A percentile compares a stretch with the other conserved stretches of the same genome.
These are phyloP conservation scores for Punica granatum DNA, from an alignment of 345 rosid genomes.

Conservation along the genomic window DNA sequence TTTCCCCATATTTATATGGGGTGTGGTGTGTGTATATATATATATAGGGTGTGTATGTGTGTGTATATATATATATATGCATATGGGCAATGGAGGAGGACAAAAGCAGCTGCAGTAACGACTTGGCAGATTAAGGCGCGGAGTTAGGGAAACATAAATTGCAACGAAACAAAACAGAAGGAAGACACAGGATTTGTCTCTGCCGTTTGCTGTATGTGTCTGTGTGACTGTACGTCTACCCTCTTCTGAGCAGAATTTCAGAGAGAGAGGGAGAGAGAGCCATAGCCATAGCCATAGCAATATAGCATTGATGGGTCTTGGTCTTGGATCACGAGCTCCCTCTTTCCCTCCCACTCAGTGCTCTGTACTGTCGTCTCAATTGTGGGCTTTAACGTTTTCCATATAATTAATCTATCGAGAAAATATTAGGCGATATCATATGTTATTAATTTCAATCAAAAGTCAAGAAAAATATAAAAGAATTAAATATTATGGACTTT, in stretches of 20 bases:
- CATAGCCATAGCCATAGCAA: too few species aligned
- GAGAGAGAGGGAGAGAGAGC: background rate
- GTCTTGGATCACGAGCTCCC: conserved; percentile 3
- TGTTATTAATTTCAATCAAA: too few species aligned
- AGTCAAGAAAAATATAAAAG: too few species aligned
- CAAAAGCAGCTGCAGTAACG: background rate
- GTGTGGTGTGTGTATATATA: too few species aligned
- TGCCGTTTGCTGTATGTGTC: background rate
- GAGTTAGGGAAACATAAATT: background rate
- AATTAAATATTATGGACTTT: too few species aligned
- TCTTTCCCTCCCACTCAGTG: background rate
- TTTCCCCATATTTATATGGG: too few species aligned
- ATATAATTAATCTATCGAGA: too few species aligned
- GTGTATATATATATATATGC: background rate
- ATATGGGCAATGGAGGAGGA: background rate
- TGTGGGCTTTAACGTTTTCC: too few species aligned
- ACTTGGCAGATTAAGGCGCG: background rate
- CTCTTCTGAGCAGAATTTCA: background rate
- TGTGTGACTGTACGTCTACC: too few species aligned
- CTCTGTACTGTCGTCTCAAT: too few species aligned
- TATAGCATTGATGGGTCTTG: background rate
- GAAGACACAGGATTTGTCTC: background rate
- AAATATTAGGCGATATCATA: too few species aligned
- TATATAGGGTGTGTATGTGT: background rate
- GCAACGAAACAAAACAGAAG: background rate